These are phyloP conservation scores for Cyberlindnera euphorbiae DNA, from an alignment of 805 yeast species.

Conservation along the genomic window DNA sequence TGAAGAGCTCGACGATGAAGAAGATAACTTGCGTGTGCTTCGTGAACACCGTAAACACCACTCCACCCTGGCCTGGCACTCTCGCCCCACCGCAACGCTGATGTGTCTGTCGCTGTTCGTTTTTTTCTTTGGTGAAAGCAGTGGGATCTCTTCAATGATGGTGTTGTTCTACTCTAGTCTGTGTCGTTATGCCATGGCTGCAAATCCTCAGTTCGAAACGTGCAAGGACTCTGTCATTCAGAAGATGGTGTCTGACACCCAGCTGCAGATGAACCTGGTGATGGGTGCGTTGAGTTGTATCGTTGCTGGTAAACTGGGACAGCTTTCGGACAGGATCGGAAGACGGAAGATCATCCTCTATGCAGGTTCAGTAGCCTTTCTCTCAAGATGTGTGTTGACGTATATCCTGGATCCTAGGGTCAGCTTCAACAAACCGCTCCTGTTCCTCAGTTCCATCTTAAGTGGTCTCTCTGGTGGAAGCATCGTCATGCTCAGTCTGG, in stretches of 20 bases:
- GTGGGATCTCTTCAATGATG: conserved; percentile 35
- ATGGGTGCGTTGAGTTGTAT: conserved; percentile 43
- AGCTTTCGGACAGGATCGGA: conserved; percentile 60
- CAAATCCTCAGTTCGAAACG: conserved; percentile 9
- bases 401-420: conserved; percentile 30
- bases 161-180: conserved; percentile 28
- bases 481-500: conserved; percentile 48
- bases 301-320: conserved; percentile 60
- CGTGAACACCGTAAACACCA: conserved; percentile 44
- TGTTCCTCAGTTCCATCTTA: conserved; percentile 41
- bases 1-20: conserved; percentile 29
- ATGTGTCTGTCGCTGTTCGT: conserved; percentile 40
- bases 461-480: conserved; percentile 61
- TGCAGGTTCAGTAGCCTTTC: conserved; percentile 23
- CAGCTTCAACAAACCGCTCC: conserved; percentile 33
- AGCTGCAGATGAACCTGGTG: conserved; percentile 38
- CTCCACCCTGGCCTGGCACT: conserved; percentile 44
- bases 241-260: conserved; percentile 41
- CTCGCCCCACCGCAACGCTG: conserved; percentile 52
- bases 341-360: conserved; percentile 45
- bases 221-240: conserved; percentile 42
- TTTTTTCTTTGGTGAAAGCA: conserved; percentile 37
- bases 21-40: conserved; percentile 41
- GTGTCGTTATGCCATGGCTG: conserved; percentile 28
- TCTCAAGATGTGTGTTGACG: conserved; percentile 20